Base-by-base conservation (phyloP, 208 protist species). In the Leishmania turanica region DNA sequence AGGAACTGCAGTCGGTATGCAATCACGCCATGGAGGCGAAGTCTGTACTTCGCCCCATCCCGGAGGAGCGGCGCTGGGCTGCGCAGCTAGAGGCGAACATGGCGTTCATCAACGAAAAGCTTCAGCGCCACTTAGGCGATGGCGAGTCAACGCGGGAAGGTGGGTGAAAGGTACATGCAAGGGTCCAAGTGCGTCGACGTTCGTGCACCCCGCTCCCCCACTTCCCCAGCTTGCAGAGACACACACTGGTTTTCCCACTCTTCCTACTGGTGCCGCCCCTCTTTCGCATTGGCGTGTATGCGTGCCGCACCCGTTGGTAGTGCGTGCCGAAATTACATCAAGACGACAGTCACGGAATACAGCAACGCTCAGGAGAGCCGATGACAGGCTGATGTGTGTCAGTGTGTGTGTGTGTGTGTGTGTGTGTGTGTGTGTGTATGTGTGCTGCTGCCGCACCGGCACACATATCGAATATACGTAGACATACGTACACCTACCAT, bases 61-160 rank as follows among this genome's bases (percentile, higher is more conserved):
- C 64, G 58, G 73, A 64, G 54, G 73, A 83, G 62, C 45, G 24
- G 17, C 49, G 34, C 1, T 69, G 49, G 45, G 13, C 7, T 3
- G 64, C 60, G 45, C 45, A 75, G 64, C 73, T 83, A 5, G 64
- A 73, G 34, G 31, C 45, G 9, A 83, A 75, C 62, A 69, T 78
- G 45, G 34, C 7, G 9, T 75, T 78, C 51, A 78, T 83, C 64
- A n/a, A 74, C 8, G 19, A 72, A n/a, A 60, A 49, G 37, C 31
- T 78, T 11, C 15, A 58, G 51, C 9, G 31, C 49, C 72, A 8
- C 3, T 24, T 24, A 13, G 31, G 7, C 37, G 6, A 70, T 70
- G 34, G 3, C 37, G 65, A 45, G 37, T 45, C 34, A n/a, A 21
- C 19, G 11, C 19, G 19, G 7, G 19, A 27, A 17, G 4, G 5